These are phyloP conservation scores for Nidularia pulvinata DNA, from an alignment of 768 basidiomycete genomes.

Conservation along the genomic window DNA sequence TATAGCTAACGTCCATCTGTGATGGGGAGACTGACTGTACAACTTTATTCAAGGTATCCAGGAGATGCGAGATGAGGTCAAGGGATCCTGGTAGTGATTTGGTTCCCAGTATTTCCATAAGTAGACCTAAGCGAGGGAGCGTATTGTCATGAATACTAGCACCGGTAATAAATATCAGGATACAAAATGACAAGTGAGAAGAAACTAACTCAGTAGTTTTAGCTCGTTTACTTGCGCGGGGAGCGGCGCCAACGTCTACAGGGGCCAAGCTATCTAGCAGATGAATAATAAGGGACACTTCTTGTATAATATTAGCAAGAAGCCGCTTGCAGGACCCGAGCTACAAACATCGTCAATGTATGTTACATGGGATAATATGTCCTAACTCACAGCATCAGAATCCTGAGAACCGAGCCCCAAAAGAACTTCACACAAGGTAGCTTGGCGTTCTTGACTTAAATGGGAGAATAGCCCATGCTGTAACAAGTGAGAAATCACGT, in stretches of 20 bases:
- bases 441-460: slow-evolving; percentile 51
- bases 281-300: slow-evolving; percentile 50
- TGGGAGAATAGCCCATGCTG: slow-evolving; percentile 54
- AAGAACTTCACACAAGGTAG: slow-evolving; percentile 55
- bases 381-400: slow-evolving; percentile 42
- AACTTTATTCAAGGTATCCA: slow-evolving; percentile 73
- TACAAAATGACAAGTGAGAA: neutral
- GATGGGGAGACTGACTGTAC: slow-evolving; percentile 52
- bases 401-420: slow-evolving; percentile 48
- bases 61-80: slow-evolving; percentile 67
- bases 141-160: slow-evolving; percentile 29
- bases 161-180: neutral
- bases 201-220: slow-evolving; percentile 55
- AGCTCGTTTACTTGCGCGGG: slow-evolving; percentile 55
- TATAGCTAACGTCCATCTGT: slow-evolving; percentile 70
- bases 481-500: slow-evolving; percentile 40
- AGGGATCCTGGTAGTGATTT: slow-evolving; percentile 65
- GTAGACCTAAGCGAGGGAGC: slow-evolving; percentile 48
- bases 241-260: slow-evolving; percentile 27
- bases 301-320: slow-evolving; percentile 44
- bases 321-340: slow-evolving; percentile 46
- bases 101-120: slow-evolving; percentile 74
- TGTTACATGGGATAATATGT: neutral
- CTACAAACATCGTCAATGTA: slow-evolving; percentile 18
- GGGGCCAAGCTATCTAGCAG: slow-evolving; percentile 55